Base-by-base conservation (phyloP, 1,284 basidiomycete genomes). In the Porogramme epimiltina region DNA sequence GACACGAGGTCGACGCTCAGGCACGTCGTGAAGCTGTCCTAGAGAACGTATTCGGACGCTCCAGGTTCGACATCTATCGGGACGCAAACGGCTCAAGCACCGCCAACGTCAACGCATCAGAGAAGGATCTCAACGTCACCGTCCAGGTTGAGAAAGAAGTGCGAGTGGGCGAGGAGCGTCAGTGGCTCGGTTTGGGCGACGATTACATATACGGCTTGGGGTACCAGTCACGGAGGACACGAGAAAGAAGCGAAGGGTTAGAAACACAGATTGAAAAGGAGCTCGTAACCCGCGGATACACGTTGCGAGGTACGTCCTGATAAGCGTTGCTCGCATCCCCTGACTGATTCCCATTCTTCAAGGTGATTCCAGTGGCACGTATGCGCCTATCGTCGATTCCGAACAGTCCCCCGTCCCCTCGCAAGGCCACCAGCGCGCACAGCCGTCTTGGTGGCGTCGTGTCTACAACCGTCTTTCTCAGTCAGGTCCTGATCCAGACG, bases 401-500 rank as follows among this genome's bases (percentile, higher is more conserved):
- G 59, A 60, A 26, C 44, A 38, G 9, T 39, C 39, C 5, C 52
- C 52, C 18, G 26, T 43, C 20, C 34, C 34, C 16, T 9, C 5
- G 5, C 40, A 38, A 3, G 56, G 62, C 4, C 60, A 62, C 24
- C 65, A 64, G 46, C 66, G 63, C 36, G 55, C 56, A 0, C 72
- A 73, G 42, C 63, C 69, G 9, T 80, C 83, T 0, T 84, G 81
- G 83, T 84, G 82, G 82, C 76, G 76, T 19, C 73, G 67, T 36
- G 61, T 81, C 4, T 84, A 84, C 61, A 65, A 75, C 56, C 77
- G 78, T 18, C 57, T 84, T 25, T 83, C 82, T 3, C 78, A 79
- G 45, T 67, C 73, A 3, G 70, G 68, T 4, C 65, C 62, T 15
- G 70, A 72, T 23, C 65, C 66, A 15, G 65, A 69, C 3, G 16